Percentiles rank a stretch among this genome's conserved stretches.
Evolutionary conservation across 2,329 filamentous ascomycete species (phyloP).

Genomic region (Colletotrichum musae): DNA sequence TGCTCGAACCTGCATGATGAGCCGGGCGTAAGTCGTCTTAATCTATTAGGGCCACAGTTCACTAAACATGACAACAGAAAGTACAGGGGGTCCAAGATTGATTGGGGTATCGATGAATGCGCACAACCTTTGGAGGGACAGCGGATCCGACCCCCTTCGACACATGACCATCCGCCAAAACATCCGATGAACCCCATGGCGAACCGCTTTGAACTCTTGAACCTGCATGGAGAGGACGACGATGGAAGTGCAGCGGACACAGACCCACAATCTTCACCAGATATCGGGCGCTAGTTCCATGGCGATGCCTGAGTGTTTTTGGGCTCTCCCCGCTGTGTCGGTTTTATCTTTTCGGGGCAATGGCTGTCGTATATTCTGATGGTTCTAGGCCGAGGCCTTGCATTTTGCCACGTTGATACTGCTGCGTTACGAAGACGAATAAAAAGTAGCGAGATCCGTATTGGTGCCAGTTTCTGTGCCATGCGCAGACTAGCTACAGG

Average conservation of each 20-base stretch:
- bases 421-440: no score
- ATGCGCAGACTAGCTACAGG: no score
- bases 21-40: constrained; percentile 59
- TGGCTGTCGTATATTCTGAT: no score
- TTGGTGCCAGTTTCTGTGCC: no score
- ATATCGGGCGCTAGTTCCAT: constrained; percentile 37
- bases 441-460: no score
- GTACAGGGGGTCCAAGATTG: constrained; percentile 80
- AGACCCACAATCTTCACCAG: constrained; percentile 43
- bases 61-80: constrained; percentile 61
- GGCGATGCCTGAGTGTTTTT: neutral
- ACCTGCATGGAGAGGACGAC: constrained; percentile 61
- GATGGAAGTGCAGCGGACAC: constrained; percentile 44
- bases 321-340: neutral
- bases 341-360: neutral
- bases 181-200: constrained; percentile 55
- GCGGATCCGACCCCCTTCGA: constrained; percentile 46
- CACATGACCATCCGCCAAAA: constrained; percentile 49
- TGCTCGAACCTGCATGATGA: constrained; percentile 85
- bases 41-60: neutral
- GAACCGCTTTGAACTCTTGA: constrained; percentile 76
- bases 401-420: no score
- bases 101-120: constrained; percentile 82
- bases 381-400: no score
- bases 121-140: constrained; percentile 65